Evolutionary conservation across 2,329 filamentous ascomycete species (phyloP), one percentile per base, ranked within the genome.

Genomic region (Arthrobotrys musiformis): DNA sequence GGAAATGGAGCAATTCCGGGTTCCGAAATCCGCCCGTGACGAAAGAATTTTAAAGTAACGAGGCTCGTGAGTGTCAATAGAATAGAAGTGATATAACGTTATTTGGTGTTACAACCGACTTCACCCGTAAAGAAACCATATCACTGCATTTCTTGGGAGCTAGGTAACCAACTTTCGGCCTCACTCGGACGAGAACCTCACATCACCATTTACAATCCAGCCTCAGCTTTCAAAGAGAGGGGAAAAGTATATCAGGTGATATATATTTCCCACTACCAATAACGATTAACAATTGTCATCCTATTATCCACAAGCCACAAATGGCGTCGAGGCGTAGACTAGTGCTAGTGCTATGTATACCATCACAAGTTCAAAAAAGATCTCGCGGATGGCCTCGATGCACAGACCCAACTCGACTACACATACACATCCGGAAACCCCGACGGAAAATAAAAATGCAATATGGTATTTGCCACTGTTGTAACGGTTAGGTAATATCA

Each of bases 401-500:
- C 48, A 56, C 48, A 28, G 24, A 33, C 15, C 35, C 13, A 35
- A 22, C 48, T 33, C 48, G 9, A 22, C 4, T 5, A 33, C 37
- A 22, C 42, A 11, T 17, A 7, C 48, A 35, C n/a, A 35, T 35
- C 13, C 54, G 54, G 54, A 58, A 40, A 37, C 54, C 54, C 54
- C 54, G 54, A 58, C 19, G 54, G 33, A 58, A 40, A 58, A 35
- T 35, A 56, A 56, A 35, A 13, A 33, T 19, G n/a, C n/a, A n/a
- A n/a, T n/a, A n/a, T n/a, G n/a, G n/a, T n/a, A n/a, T 7, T 58
- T 13, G 54, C 54, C 54, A 58, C 54, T 17, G 50, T 56, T 56
- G 50, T 56, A 56, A 56, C 26, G 28, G 50, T 58, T 58, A 58
- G 54, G 33, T 58, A 58, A 58, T 58, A 8, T 58, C n/a, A 40